Evolutionary conservation across 306 rosid genomes (phyloP).

Genomic region (Glycyrrhiza uralensis): DNA sequence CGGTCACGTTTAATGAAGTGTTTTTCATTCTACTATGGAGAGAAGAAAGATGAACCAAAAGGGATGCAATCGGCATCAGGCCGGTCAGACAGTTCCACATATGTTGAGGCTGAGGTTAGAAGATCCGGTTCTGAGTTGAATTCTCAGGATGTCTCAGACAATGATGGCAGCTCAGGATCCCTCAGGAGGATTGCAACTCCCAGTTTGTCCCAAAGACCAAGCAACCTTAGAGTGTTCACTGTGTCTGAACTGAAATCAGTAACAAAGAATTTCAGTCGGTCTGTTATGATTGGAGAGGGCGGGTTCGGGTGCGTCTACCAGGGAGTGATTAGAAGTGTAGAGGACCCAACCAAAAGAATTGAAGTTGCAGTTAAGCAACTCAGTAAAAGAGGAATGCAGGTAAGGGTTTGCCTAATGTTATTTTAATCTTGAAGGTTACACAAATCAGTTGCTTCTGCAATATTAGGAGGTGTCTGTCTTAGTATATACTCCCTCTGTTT

Average conservation of each 20-base stretch:
- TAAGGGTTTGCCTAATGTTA: constrained; percentile 26
- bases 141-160: constrained; percentile 59
- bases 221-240: constrained; percentile 76
- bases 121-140: constrained; percentile 63
- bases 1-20: constrained; percentile 61
- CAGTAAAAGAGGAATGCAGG: constrained; percentile 92
- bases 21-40: constrained; percentile 51
- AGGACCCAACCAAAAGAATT: constrained; percentile 57
- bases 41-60: constrained; percentile 61
- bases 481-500: too few species aligned
- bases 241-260: constrained; percentile 75
- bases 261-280: constrained; percentile 81
- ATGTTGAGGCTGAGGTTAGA: constrained; percentile 54
- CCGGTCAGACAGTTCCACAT: constrained; percentile 40
- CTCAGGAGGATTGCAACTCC: constrained; percentile 56
- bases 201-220: constrained; percentile 69
- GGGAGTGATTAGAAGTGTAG: constrained; percentile 58
- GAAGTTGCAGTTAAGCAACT: constrained; percentile 94
- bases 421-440: not conserved
- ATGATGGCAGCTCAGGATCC: constrained; percentile 67
- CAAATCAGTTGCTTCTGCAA: not conserved
- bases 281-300: constrained; percentile 92
- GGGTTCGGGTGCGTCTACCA: constrained; percentile 93
- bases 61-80: constrained; percentile 36
- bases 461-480: not conserved